A percentile compares a stretch with the other conserved stretches of the same genome.
Conservation (phyloP, 495 filamentous ascomycete genomes). For the Xylaria flabelliformis region DNA sequence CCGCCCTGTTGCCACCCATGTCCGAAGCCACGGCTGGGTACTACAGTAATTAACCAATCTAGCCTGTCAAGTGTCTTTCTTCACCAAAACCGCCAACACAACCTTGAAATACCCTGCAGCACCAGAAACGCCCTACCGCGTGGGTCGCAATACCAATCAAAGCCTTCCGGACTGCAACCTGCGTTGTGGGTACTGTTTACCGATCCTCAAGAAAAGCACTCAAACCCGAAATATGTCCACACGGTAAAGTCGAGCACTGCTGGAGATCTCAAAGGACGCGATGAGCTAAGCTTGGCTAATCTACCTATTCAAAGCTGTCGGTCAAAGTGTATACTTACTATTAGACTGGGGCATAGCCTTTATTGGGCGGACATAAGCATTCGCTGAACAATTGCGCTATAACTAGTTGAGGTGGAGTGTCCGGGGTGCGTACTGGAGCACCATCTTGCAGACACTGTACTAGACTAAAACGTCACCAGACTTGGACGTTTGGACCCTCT, state of each 20-base stretch:
- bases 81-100: constrained; percentile 19
- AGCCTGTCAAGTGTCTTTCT: constrained; percentile 33
- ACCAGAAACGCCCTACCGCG: constrained; percentile 38
- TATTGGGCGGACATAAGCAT: not conserved
- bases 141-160: constrained; percentile 32
- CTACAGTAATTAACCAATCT: constrained; percentile 30
- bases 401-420: constrained; percentile 7
- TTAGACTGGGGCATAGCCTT: not conserved
- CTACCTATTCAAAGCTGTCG: not conserved
- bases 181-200: constrained; percentile 1
- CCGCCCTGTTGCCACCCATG: constrained; percentile 33
- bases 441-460: constrained; percentile 19
- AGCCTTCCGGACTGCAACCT: constrained; percentile 15
- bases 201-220: constrained; percentile 6
- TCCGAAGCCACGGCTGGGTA: constrained; percentile 17
- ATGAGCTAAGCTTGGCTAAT: not conserved
- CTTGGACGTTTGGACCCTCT: constrained; percentile 20
- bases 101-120: constrained; percentile 40
- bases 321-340: not conserved
- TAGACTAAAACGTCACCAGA: constrained; percentile 20
- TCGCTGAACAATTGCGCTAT: not conserved
- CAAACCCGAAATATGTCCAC: not conserved
- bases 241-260: not conserved
- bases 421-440: constrained; percentile 18
- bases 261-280: not conserved